phyloP scores from a whole-genome alignment of 441 rosid species.

The Syzygium malaccense region DNA sequence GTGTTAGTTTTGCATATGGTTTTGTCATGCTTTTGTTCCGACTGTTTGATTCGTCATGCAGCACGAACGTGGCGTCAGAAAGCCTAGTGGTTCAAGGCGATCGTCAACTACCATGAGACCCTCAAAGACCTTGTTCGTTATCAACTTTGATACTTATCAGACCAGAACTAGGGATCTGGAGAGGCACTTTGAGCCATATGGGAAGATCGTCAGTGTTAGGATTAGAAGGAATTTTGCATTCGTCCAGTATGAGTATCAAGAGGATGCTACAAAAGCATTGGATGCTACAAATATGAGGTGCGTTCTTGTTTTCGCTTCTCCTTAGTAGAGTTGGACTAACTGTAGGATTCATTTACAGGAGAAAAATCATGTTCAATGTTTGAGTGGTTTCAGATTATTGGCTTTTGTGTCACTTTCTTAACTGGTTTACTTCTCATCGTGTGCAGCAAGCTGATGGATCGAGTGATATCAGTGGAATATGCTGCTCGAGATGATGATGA shows the following conservation, averaged over 20 bases:
- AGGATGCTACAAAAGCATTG: constrained; percentile 82
- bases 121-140: constrained; percentile 91
- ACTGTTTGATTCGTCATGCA: constrained; percentile 17
- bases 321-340: background rate
- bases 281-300: constrained; percentile 85
- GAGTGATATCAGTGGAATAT: constrained; percentile 9
- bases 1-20: background rate
- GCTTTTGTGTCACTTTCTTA: background rate
- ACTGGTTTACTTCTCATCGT: background rate
- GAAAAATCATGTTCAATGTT: background rate
- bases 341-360: background rate
- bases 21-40: background rate
- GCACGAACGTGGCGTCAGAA: constrained; percentile 80
- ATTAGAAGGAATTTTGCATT: constrained; percentile 96
- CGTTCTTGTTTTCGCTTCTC: background rate
- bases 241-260: constrained; percentile 79
- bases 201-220: constrained; percentile 76
- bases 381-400: background rate
- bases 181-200: constrained; percentile 91
- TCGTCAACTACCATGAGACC: constrained; percentile 58
- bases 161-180: constrained; percentile 88
- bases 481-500: constrained; percentile 15
- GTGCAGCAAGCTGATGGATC: constrained; percentile 13
- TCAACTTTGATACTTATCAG: constrained; percentile 78
- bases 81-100: constrained; percentile 55